Evolutionary conservation across 179 eudicot species (phyloP).

Genomic region (Corrigiola litoralis): DNA sequence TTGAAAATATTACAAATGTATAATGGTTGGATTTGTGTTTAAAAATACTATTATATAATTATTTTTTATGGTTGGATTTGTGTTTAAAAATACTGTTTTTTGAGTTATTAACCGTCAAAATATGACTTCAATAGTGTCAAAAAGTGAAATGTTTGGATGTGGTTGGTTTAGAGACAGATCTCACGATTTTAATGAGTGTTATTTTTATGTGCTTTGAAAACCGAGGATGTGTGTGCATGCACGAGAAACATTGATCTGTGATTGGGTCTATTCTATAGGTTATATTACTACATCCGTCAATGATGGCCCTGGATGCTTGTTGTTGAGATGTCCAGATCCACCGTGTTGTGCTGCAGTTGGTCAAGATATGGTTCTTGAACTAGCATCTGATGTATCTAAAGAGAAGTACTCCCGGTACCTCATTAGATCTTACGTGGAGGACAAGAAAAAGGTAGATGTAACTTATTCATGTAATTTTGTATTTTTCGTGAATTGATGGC

Average conservation of each 20-base stretch:
- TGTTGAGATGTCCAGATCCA: constrained; percentile 57
- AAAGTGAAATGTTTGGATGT: too few relatives aligned
- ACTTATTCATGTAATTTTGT: not conserved
- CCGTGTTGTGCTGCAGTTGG: constrained; percentile 47
- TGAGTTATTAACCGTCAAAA: too few relatives aligned
- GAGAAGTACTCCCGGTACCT: constrained; percentile 47
- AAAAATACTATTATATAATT: too few relatives aligned
- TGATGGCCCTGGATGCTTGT: constrained; percentile 68
- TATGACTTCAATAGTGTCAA: too few relatives aligned
- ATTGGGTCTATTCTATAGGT: constrained; percentile 31
- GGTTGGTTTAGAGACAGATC: too few relatives aligned
- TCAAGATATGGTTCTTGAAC: constrained; percentile 42
- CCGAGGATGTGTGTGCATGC: not conserved
- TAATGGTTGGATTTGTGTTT: too few relatives aligned
- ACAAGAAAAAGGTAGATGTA: constrained; percentile 42
- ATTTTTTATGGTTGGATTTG: too few relatives aligned
- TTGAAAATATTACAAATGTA: too few relatives aligned
- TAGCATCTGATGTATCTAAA: constrained; percentile 42
- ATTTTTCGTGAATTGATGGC: not conserved
- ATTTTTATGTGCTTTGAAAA: too few relatives aligned
- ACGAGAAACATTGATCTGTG: not conserved
- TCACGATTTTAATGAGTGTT: too few relatives aligned
- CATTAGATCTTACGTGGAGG: constrained; percentile 57
- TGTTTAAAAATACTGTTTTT: too few relatives aligned
- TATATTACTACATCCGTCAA: constrained; percentile 46